Evolutionary conservation across 2,329 filamentous ascomycete species (phyloP).

Genomic region (Talaromyces sp.): DNA sequence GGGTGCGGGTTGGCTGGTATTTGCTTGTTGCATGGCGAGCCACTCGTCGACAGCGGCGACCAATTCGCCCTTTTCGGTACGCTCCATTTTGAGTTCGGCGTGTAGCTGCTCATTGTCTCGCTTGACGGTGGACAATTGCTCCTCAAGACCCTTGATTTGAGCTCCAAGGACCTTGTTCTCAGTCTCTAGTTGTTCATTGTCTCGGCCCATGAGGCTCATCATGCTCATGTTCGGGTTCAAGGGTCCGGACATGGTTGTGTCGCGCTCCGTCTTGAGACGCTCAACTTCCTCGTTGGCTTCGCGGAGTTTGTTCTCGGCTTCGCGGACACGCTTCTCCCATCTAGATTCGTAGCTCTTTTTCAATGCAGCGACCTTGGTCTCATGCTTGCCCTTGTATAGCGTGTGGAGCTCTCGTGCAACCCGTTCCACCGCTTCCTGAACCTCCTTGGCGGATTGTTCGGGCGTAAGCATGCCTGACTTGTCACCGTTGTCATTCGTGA

Average conservation of each 20-base stretch:
- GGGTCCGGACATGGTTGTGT: conserved; percentile 64
- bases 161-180: conserved; percentile 69
- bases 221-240: conserved; percentile 49
- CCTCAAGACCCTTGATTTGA: conserved; percentile 70
- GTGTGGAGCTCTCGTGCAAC: conserved; percentile 91
- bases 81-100: conserved; percentile 56
- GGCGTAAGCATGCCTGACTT: conserved; percentile 38
- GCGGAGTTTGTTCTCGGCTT: conserved; percentile 70
- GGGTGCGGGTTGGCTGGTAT: conserved; percentile 13
- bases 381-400: conserved; percentile 95
- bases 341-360: conserved; percentile 79
- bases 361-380: conserved; percentile 88
- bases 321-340: conserved; percentile 82
- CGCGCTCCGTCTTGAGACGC: conserved; percentile 63
- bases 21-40: conserved; percentile 40
- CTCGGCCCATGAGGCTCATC: conserved; percentile 30
- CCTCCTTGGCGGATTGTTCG: conserved; percentile 59
- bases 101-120: conserved; percentile 66
- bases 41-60: conserved; percentile 50
- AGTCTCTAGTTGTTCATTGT: conserved; percentile 63
- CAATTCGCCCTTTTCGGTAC: conserved; percentile 48
- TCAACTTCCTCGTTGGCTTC: conserved; percentile 73
- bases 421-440: conserved; percentile 82
- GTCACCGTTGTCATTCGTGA: conserved; percentile 22
- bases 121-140: conserved; percentile 68